These are phyloP conservation scores for rapeseed (Brassica napus) DNA, from an alignment of 345 rosid genomes.

Conservation along the genomic window DNA sequence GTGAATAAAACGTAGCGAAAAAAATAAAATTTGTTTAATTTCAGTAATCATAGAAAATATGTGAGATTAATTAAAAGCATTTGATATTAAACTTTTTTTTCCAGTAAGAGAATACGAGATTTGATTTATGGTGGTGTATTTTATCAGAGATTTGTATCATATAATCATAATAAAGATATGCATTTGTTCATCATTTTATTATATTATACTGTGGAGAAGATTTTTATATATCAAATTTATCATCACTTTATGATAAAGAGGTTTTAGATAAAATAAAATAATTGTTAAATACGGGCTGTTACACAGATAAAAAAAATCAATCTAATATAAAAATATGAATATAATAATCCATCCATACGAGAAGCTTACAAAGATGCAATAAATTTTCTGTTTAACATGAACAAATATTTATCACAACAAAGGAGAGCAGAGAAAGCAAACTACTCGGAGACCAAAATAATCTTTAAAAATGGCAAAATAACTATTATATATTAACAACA, in stretches of 20 bases:
- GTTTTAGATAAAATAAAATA: background rate
- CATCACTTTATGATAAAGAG: background rate
- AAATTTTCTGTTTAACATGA: constrained; percentile 23
- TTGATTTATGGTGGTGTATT: background rate
- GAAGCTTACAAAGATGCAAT: constrained; percentile 17
- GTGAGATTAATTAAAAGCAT: too few relatives aligned
- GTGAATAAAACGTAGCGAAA: too few relatives aligned
- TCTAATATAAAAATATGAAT: constrained; percentile 9
- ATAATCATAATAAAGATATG: background rate
- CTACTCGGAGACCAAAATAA: constrained; percentile 24
- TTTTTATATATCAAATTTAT: too few relatives aligned
- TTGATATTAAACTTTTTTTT: too few relatives aligned
- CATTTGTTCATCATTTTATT: background rate
- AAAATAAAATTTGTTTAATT: too few relatives aligned
- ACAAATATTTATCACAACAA: constrained; percentile 27
- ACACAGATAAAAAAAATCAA: background rate
- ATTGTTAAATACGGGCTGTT: background rate
- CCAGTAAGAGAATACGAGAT: too few relatives aligned
- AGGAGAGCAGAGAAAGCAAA: background rate
- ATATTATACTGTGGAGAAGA: too few relatives aligned
- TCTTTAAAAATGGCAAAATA: background rate
- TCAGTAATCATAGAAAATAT: too few relatives aligned
- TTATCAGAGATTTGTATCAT: background rate
- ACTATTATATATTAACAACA: constrained; percentile 36
- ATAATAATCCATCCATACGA: background rate